Evolutionary conservation across 768 basidiomycete genomes (phyloP), one percentile per base, ranked within the genome.

Genomic region (Lactarius hengduanensis): DNA sequence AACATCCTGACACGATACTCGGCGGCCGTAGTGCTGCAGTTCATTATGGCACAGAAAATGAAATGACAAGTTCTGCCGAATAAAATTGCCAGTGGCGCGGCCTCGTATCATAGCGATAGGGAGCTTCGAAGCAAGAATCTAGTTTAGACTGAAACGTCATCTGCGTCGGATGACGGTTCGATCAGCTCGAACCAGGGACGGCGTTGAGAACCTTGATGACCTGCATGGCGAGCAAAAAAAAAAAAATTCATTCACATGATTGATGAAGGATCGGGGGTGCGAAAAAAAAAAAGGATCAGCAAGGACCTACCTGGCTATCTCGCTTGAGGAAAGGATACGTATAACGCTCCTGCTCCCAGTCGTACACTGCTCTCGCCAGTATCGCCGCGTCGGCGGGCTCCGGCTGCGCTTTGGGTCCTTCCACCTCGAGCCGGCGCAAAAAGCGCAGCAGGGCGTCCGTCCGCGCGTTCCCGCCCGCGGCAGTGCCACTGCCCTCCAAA

Each of bases 271-370:
- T 36, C 32, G 30, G 47, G 34, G 47, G 18, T 18, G 32, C 6
- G 18, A 32, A 56, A 54, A 54, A 54, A 56, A 20, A 10, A 10
- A 10, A n/a, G 32, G 34, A 56, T 16, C 15, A 32, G 5, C 2
- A 18, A 34, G 11, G 13, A 54, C 65, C 0, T 34, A 66, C 65
- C 56, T 58, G 11, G 30, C 2, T 20, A 62, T 62, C 30, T 4
- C 16, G 56, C 43, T 50, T 57, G 47, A 66, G 65, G 30, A 66
- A 66, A 1, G 56, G 56, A 38, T 65, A 65, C 11, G 8, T 26
- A 57, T 57, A 22, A 22, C 16, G 50, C 8, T 36, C 41, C 22
- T n/a, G 57, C 9, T 38, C 11, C 43, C 22, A 20, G 50, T n/a
- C 30, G 7, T 41, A 60, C 15, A 9, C 22, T 7, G 16, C 34